phyloP scores from a whole-genome alignment of 495 filamentous ascomycete genomes.

The Apodospora peruviana region DNA sequence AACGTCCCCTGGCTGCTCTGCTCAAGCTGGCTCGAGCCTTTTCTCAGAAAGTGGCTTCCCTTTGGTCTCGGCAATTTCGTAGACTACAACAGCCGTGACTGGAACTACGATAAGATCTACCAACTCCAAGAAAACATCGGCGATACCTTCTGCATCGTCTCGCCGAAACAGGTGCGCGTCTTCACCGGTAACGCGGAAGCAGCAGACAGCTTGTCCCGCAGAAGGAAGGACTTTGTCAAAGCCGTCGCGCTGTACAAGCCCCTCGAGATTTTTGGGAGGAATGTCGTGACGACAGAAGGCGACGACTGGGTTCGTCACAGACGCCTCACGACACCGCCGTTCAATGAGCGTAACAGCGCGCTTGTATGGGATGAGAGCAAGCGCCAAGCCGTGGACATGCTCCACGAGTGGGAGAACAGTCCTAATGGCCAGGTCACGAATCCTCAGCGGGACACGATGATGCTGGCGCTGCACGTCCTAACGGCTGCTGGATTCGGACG shows the following conservation, averaged over 20 bases:
- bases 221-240: not conserved
- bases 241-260: not conserved
- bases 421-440: not conserved
- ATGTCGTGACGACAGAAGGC: not conserved
- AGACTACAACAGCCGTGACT: not conserved
- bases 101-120: not conserved
- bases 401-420: not conserved
- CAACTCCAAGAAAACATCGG: not conserved
- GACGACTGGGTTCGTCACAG: not conserved
- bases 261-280: not conserved
- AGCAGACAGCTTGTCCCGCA: not conserved
- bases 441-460: not conserved
- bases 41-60: not conserved
- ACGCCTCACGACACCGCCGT: not conserved
- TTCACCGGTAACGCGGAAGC: not conserved
- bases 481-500: not conserved
- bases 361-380: not conserved
- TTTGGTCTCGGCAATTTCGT: not conserved
- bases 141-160: not conserved
- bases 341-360: not conserved
- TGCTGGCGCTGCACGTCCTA: not conserved
- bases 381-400: not conserved
- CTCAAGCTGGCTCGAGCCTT: not conserved
- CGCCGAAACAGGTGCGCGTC: not conserved
- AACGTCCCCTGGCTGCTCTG: not conserved